phyloP scores from a whole-genome alignment of 768 basidiomycete genomes.

The Lactarius akahatsu region DNA sequence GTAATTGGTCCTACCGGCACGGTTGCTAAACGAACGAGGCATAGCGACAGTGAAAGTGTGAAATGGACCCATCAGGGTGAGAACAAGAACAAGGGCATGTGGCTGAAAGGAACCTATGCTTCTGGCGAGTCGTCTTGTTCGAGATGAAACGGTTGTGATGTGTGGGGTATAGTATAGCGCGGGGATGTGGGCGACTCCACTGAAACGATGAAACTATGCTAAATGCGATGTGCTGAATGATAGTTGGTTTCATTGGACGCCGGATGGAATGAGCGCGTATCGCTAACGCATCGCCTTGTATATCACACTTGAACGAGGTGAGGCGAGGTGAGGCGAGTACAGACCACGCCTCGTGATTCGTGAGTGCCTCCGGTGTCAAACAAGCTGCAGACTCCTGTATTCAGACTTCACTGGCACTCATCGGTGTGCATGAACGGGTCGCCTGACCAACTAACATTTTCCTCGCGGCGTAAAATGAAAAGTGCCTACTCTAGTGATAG shows the following conservation, averaged over 20 bases:
- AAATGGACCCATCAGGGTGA: constrained; percentile 15
- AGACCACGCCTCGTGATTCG: neutral
- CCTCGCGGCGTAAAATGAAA: constrained; percentile 23
- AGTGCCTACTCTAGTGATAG: constrained; percentile 23
- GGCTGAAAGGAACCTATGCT: constrained; percentile 21
- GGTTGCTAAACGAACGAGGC: neutral
- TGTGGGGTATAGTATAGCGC: constrained; percentile 25
- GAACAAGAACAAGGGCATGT: constrained; percentile 17
- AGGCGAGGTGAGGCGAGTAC: constrained; percentile 14
- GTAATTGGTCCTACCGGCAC: constrained; percentile 7
- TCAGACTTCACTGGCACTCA: constrained; percentile 3
- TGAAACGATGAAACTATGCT: constrained; percentile 6
- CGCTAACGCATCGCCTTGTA: neutral
- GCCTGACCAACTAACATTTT: constrained; percentile 15
- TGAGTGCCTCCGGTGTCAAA: constrained; percentile 2
- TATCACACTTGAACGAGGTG: neutral
- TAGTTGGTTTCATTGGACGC: neutral
- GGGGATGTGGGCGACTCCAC: constrained; percentile 13
- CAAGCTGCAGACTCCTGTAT: constrained; percentile 2
- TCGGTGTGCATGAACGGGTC: constrained; percentile 1
- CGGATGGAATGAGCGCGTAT: neutral
- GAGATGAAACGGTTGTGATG: constrained; percentile 14
- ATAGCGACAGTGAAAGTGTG: neutral
- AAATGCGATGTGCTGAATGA: neutral
- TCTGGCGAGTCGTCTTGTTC: constrained; percentile 18